Conservation (phyloP, 805 yeast species). For the Suhomyces prunicola region DNA sequence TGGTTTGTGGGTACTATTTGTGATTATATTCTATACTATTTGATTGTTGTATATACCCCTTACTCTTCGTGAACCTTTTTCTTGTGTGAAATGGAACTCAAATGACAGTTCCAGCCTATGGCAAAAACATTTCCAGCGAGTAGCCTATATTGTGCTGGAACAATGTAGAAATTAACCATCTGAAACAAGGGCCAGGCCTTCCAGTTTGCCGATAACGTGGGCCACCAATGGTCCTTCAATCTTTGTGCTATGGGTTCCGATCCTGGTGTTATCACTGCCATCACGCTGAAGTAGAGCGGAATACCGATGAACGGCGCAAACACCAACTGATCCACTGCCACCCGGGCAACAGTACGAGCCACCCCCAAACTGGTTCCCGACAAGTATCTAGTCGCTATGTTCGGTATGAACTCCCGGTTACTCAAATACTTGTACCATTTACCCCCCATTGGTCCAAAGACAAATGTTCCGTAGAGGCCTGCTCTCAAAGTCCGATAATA, state of each 20-base stretch:
- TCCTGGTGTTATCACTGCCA: conserved; percentile 60
- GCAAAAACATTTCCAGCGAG: conserved; percentile 68
- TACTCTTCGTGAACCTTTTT: background rate
- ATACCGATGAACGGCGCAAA: conserved; percentile 77
- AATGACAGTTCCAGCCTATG: conserved; percentile 79
- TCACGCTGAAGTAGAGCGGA: conserved; percentile 65
- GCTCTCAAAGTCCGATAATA: conserved; percentile 59
- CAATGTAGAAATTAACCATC: conserved; percentile 65
- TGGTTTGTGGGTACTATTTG: background rate
- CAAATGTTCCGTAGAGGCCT: conserved; percentile 62
- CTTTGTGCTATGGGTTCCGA: conserved; percentile 43
- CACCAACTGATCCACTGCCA: conserved; percentile 64
- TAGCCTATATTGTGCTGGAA: conserved; percentile 71
- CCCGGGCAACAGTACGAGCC: conserved; percentile 36
- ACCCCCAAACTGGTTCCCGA: conserved; percentile 1
- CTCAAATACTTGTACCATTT: conserved; percentile 60
- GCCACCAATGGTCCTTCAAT: conserved; percentile 53
- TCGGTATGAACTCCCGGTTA: background rate
- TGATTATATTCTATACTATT: background rate
- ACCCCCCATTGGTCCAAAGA: conserved; percentile 75
- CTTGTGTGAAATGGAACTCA: conserved; percentile 48
- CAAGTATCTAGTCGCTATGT: background rate
- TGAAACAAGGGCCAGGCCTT: conserved; percentile 90
- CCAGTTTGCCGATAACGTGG: conserved; percentile 75
- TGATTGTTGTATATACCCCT: background rate